Evolutionary conservation across 352 stramenopile genomes (phyloP).

Genomic region (Phytophthora quininea): DNA sequence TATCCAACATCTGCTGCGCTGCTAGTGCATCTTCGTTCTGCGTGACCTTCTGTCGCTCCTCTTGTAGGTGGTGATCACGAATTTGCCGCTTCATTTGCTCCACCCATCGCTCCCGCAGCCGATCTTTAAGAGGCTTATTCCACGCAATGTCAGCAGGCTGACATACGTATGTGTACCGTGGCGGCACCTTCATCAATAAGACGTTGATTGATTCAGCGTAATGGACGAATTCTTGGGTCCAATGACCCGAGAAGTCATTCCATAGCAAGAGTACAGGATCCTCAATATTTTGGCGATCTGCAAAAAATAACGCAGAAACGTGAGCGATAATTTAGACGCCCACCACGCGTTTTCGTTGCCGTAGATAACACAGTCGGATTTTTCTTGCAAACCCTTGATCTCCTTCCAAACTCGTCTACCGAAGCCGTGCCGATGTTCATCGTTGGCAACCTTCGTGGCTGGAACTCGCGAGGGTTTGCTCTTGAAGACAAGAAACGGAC

Average conservation of each 20-base stretch:
- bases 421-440: neutral
- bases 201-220: neutral
- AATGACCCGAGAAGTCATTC: neutral
- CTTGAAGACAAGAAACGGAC: constrained; percentile 11
- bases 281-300: neutral
- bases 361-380: neutral
- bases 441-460: neutral
- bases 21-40: no score
- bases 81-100: no score
- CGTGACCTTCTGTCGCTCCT: no score
- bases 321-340: neutral
- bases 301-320: neutral
- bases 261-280: neutral
- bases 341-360: neutral
- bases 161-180: neutral
- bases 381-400: neutral
- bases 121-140: neutral
- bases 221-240: neutral
- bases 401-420: neutral
- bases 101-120: neutral
- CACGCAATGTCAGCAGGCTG: neutral
- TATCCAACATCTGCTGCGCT: no score
- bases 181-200: neutral
- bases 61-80: no score
- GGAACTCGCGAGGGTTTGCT: no score